A percentile compares a stretch with the other conserved stretches of the same genome.
Conservation (phyloP, 345 rosid species). For the Citrus hindsii region DNA sequence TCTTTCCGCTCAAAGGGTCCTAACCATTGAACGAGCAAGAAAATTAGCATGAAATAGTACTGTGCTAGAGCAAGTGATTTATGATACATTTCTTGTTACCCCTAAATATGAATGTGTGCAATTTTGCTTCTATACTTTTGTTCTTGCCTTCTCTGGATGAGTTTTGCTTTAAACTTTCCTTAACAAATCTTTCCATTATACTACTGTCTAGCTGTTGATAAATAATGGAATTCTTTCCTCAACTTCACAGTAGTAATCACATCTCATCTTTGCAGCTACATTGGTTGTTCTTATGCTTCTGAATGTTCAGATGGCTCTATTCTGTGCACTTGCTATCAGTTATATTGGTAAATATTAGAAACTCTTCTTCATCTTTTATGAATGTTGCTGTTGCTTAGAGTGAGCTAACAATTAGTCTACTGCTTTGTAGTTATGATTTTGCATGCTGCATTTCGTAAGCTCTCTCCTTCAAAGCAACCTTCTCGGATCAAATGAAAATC, state of each 20-base stretch:
- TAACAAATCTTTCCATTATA: background rate
- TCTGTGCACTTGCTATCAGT: slow-evolving; percentile 60
- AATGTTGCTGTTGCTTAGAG: background rate
- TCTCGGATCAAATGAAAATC: slow-evolving; percentile 18
- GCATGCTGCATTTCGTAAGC: slow-evolving; percentile 83
- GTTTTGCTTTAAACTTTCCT: background rate
- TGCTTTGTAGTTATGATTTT: slow-evolving; percentile 52
- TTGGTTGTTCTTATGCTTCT: slow-evolving; percentile 56
- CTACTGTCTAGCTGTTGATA: background rate
- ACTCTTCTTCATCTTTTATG: background rate
- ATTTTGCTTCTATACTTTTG: background rate
- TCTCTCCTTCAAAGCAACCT: slow-evolving; percentile 56
- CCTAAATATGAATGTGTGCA: background rate
- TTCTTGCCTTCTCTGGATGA: background rate
- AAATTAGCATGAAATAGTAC: background rate
- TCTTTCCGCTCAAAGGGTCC: background rate
- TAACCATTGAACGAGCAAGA: background rate
- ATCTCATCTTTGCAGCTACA: slow-evolving; percentile 54
- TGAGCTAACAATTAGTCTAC: background rate
- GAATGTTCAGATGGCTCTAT: slow-evolving; percentile 87
- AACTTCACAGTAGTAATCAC: background rate
- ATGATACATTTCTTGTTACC: background rate
- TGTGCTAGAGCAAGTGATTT: background rate
- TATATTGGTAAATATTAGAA: slow-evolving; percentile 54
- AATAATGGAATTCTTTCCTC: background rate